These are phyloP conservation scores for Firmiana major DNA, from an alignment of 345 rosid genomes.

Conservation along the genomic window DNA sequence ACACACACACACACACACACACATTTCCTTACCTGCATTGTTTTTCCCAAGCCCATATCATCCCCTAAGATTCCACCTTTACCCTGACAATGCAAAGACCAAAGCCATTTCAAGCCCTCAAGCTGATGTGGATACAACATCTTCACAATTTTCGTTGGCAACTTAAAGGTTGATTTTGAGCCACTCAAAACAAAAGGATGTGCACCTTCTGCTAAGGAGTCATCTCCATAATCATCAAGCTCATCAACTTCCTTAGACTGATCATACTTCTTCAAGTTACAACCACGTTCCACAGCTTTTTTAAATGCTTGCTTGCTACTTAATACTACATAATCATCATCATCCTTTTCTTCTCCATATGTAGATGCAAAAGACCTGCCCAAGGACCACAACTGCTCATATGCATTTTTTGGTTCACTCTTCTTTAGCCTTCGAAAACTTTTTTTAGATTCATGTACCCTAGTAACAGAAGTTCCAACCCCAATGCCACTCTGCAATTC, in stretches of 20 bases:
- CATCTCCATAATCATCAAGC: slow-evolving; percentile 37
- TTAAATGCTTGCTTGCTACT: slow-evolving; percentile 27
- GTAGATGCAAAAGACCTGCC: slow-evolving; percentile 36
- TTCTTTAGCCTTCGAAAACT: slow-evolving; percentile 23
- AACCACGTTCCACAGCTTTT: slow-evolving; percentile 21
- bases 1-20: background rate
- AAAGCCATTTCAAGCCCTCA: slow-evolving; percentile 90
- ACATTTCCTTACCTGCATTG: slow-evolving; percentile 80
- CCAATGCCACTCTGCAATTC: slow-evolving; percentile 10
- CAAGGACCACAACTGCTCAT: slow-evolving; percentile 34
- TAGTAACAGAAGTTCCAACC: slow-evolving; percentile 14
- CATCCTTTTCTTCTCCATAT: slow-evolving; percentile 39
- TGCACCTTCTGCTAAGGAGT: slow-evolving; percentile 33
- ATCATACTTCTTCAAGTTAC: slow-evolving; percentile 29
- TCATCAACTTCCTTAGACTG: slow-evolving; percentile 21
- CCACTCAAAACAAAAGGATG: slow-evolving; percentile 51
- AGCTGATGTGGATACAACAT: slow-evolving; percentile 82
- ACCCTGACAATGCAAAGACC: slow-evolving; percentile 84
- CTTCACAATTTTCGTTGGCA: slow-evolving; percentile 55
- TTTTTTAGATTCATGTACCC: slow-evolving; percentile 28
- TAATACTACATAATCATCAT: slow-evolving; percentile 42
- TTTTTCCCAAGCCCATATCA: slow-evolving; percentile 98
- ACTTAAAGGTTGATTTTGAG: slow-evolving; percentile 42
- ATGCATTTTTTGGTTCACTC: slow-evolving; percentile 24
- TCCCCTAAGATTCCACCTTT: slow-evolving; percentile 99